Evolutionary conservation across 2,329 filamentous ascomycete genomes (phyloP), one percentile per base, ranked within the genome.

Genomic region (Alternaria viburni): DNA sequence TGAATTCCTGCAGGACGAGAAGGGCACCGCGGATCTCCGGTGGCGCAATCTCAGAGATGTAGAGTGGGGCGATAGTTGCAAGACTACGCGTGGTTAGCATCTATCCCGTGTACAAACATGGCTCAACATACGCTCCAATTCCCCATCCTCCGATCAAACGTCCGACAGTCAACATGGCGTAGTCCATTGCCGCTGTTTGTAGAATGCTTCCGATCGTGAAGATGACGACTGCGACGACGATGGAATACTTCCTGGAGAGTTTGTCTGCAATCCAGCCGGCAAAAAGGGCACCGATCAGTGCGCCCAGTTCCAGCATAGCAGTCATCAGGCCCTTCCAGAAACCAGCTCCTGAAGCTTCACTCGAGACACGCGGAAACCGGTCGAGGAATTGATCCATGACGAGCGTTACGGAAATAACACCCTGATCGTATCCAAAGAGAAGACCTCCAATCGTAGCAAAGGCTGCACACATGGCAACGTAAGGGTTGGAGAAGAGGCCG

Each of bases 231-330:
- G 84, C 85, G 3, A 86, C 80, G 1, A 86, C 68, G 44, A 87
- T 86, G 4, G 83, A 83, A 64, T 84, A 85, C 57, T 86, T 84
- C 41, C 86, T 77, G 5, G 84, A 86, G 36, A 86, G 81, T 66
- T 81, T 83, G 64, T 87, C 85, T 1, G 85, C 85, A 36, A 86
- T 79, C 77, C 81, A 86, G 2, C 77, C 77, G 13, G 76, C 72
- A 44, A 76, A 75, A n/a, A 80, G 62, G 6, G 77, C 74, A 57
- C 78, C 77, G 23, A 80, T 69, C 54, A 86, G 74, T 9, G 85
- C 85, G n/a, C 85, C 85, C 19, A 86, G 68, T 63, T 86, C 84
- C 54, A 87, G 83, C 84, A 86, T 86, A 4, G 85, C 85, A 9
- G 85, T 87, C 77, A 86, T 74, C 6, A 82, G 66, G 15, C 81